Percentiles rank a stretch among this genome's conserved stretches.
phyloP scores from a whole-genome alignment of 2,329 filamentous ascomycete genomes.

The Microdochium trichocladiopsis region DNA sequence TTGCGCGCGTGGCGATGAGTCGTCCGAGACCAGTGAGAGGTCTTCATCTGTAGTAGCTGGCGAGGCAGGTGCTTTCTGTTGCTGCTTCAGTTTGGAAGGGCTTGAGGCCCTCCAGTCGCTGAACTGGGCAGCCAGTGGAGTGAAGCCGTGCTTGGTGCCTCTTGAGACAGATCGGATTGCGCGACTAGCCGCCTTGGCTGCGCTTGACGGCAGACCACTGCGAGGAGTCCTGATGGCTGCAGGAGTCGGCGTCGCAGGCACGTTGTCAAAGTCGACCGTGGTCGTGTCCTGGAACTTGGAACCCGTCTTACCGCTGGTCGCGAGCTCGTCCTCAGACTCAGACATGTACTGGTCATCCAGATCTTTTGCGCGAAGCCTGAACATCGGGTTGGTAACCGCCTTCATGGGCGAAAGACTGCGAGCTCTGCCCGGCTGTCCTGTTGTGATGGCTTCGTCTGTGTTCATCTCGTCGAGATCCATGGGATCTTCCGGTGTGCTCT shows the following conservation, averaged over 20 bases:
- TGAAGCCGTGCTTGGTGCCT: constrained; percentile 45
- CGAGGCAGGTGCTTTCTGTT: constrained; percentile 14
- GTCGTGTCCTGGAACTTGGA: constrained; percentile 14
- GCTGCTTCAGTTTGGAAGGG: constrained; percentile 31
- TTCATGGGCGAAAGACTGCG: constrained; percentile 16
- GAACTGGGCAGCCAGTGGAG: constrained; percentile 55
- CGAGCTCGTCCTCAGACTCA: constrained; percentile 49
- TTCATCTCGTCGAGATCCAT: constrained; percentile 21
- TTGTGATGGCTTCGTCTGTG: constrained; percentile 15
- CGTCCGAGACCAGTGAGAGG: constrained; percentile 15
- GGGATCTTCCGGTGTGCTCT: constrained; percentile 6
- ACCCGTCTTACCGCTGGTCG: constrained; percentile 19
- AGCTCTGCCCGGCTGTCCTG: not conserved
- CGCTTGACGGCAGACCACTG: constrained; percentile 14
- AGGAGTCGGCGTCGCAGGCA: constrained; percentile 35
- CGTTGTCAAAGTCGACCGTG: constrained; percentile 17
- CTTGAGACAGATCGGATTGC: constrained; percentile 20
- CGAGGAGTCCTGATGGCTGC: constrained; percentile 13
- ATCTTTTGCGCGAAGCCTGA: constrained; percentile 40
- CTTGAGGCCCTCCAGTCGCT: constrained; percentile 56
- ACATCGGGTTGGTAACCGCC: constrained; percentile 18
- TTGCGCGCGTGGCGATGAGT: constrained; percentile 14
- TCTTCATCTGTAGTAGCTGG: constrained; percentile 11
- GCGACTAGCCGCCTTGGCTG: constrained; percentile 16
- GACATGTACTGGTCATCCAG: constrained; percentile 33